phyloP scores from a whole-genome alignment of 164 flowering plant genomes.

The Protea cynaroides region DNA sequence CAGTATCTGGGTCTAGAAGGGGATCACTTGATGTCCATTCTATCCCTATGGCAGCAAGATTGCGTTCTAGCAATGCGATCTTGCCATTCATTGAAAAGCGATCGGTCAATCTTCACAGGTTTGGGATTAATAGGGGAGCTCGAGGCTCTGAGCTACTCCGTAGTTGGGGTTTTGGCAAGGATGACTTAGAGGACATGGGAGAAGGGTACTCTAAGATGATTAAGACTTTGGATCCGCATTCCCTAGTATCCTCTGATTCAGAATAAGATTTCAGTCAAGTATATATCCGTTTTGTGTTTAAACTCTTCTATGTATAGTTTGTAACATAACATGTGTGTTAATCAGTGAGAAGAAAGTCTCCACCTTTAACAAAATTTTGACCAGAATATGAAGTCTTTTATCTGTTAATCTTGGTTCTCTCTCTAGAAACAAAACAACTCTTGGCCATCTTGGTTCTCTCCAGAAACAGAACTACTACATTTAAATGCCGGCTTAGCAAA shows the following conservation, averaged over 20 bases:
- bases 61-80: slow-evolving; percentile 70
- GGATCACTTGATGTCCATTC: slow-evolving; percentile 81
- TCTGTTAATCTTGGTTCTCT: no score
- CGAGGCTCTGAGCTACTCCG: slow-evolving; percentile 46
- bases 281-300: not conserved
- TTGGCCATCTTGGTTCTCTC: no score
- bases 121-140: slow-evolving; percentile 61
- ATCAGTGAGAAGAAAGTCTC: no score
- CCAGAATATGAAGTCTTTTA: no score
- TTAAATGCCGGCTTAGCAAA: no score
- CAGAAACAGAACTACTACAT: no score
- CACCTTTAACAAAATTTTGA: no score
- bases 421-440: no score
- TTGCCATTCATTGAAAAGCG: slow-evolving; percentile 66
- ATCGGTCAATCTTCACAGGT: slow-evolving; percentile 47
- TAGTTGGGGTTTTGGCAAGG: slow-evolving; percentile 79
- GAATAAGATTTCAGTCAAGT: slow-evolving; percentile 29
- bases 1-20: slow-evolving; percentile 30
- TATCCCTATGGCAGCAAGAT: slow-evolving; percentile 82
- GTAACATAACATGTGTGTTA: no score
- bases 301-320: no score
- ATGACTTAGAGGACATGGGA: slow-evolving; percentile 72
- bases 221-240: slow-evolving; percentile 35
- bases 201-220: slow-evolving; percentile 68
- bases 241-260: slow-evolving; percentile 62